A percentile compares a stretch with the other conserved stretches of the same genome.
These are phyloP conservation scores for Naumovozyma baii DNA, from an alignment of 805 yeast genomes.

Conservation along the genomic window DNA sequence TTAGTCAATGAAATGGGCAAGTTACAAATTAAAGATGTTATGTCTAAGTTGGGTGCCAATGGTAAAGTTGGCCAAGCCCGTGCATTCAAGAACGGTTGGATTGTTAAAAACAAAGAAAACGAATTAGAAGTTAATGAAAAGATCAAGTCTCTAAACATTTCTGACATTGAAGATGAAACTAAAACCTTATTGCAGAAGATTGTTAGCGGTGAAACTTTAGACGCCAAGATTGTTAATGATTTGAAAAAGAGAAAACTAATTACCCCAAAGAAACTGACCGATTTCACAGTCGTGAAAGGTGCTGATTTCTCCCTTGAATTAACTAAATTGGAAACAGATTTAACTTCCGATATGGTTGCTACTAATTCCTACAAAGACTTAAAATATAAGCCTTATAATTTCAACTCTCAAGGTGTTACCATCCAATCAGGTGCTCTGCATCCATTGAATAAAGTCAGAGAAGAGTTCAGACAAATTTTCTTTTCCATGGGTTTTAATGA, in stretches of 20 bases:
- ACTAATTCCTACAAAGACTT: slow-evolving; percentile 75
- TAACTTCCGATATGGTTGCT: slow-evolving; percentile 86
- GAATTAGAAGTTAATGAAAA: slow-evolving; percentile 47
- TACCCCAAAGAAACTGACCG: slow-evolving; percentile 56
- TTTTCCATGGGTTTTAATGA: slow-evolving; percentile 97
- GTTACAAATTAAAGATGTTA: slow-evolving; percentile 66
- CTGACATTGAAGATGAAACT: slow-evolving; percentile 47
- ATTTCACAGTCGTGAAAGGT: slow-evolving; percentile 72
- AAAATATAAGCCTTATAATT: slow-evolving; percentile 89
- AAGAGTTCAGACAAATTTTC: slow-evolving; percentile 95
- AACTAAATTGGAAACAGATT: slow-evolving; percentile 78
- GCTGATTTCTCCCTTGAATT: slow-evolving; percentile 74
- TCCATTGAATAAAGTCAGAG: slow-evolving; percentile 92
- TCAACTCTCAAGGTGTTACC: slow-evolving; percentile 84
- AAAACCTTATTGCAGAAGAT: slow-evolving; percentile 54
- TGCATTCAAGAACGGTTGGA: slow-evolving; percentile 97
- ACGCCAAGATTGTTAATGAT: slow-evolving; percentile 64
- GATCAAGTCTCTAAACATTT: slow-evolving; percentile 32
- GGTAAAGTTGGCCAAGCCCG: slow-evolving; percentile 94
- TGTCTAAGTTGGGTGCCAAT: slow-evolving; percentile 60
- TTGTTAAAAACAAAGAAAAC: slow-evolving; percentile 74
- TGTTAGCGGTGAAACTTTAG: slow-evolving; percentile 20
- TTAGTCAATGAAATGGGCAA: slow-evolving; percentile 70
- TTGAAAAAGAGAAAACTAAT: slow-evolving; percentile 91
- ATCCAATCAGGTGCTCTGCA: slow-evolving; percentile 90